Evolutionary conservation across 768 basidiomycete species (phyloP), one percentile per base, ranked within the genome.

Genomic region (Lactarius akahatsu): DNA sequence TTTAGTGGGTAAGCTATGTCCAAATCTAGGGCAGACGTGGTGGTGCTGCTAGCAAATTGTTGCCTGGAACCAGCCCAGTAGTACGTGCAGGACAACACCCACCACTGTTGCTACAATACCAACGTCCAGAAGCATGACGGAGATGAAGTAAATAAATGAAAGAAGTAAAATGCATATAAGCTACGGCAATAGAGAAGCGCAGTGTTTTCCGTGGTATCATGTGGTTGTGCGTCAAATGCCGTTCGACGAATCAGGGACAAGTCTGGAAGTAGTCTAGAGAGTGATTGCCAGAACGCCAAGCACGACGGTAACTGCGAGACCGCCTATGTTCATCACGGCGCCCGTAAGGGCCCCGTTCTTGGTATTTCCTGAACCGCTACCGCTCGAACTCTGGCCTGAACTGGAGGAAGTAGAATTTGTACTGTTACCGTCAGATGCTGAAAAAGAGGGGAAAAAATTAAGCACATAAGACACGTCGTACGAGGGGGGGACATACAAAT

Each of bases 401-500:
- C 32, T 30, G 16, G 55, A 56, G 18, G 54, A 56, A 56, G 20
- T 56, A n/a, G 54, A 13, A 26, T 50, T 41, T 11, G 60, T 5
- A 28, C 58, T 26, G 10, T 26, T 30, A 3, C 15, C 26, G 38
- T 40, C 13, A 15, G 38, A 40, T 43, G 30, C 23, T 13, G 28
- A 34, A 32, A 13, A 50, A 26, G 47, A 2, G 47, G 5, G 23
- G n/a, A 16, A 9, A 45, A 20, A 6, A 54, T 28, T 43, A 34
- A 50, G 30, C 7, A 57, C 52, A 18, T 4, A 50, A 23, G 16
- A 52, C 10, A 13, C 28, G 20, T 52, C 15, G 18, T 8, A 23
- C n/a, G 10, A 34, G 20, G 47, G 3, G 23, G 16, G 34, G 13
- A 59, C 67, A 20, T 45, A 70, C 69, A 3, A 32, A 74, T 64